Base-by-base conservation (phyloP, 306 rosid species). In the Morella rubra region DNA sequence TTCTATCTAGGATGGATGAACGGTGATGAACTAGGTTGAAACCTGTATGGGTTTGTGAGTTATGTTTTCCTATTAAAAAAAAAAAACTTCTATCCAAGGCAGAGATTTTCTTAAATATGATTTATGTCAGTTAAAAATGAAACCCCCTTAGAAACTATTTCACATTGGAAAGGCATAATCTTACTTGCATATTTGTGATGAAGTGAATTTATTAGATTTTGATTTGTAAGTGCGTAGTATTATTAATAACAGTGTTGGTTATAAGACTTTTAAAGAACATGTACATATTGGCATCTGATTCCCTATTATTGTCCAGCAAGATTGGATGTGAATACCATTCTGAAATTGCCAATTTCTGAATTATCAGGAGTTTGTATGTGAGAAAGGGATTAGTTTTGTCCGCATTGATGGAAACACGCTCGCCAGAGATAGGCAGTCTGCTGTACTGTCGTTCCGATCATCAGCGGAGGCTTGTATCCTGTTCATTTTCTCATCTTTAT, bases 371-470 rank as follows among this genome's bases (percentile, higher is more conserved):
- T 87, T 92, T 76, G 72, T 92, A 64, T 86, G 94, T 49, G 92
- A 89, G 81, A 94, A 90, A 84, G 93, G 90, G 74, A 88, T 92
- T 54, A 54, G 75, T 62, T 94, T 89, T 85, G 88, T 94, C 72
- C 93, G 98, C 74, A 94, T 94, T 79, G 98, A 94, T 84, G 98
- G 98, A 83, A 87, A 24, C 58, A 94, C 98, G 69, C 97, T 88
- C 84, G 88, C 96, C 27, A 87, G 86, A 85, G 98, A 94, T 67
- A 88, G 97, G 82, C 97, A 92, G 80, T 83, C 86, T 11, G 96
- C 97, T 61, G 97, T 94, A 19, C 77, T 74, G 71, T 84, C 91
- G 52, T 92, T 94, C 86, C 90, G 84, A 71, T 79, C 93, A 66
- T 89, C 93, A 80, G 66, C 87, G 0, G 90, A 92, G 96, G 98